phyloP scores from a whole-genome alignment of 75 land plant species.

The Cupressus sempervirens region DNA sequence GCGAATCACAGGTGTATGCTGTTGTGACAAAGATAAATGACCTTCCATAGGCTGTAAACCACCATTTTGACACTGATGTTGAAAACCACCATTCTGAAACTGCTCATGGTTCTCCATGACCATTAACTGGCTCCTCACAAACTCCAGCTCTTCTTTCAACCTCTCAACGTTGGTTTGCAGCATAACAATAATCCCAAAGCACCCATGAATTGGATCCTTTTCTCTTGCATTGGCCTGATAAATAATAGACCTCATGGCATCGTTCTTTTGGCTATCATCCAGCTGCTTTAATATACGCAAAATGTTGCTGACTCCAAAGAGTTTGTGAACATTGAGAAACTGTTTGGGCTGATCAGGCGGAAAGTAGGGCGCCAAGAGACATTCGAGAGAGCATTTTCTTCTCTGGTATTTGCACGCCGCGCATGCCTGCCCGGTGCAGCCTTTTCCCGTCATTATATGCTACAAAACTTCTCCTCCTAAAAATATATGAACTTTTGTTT shows the following conservation, averaged over 20 bases:
- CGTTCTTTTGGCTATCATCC: conserved; percentile 36
- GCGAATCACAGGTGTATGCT: too few species aligned
- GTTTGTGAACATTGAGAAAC: conserved; percentile 31
- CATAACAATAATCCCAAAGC: conserved; percentile 32
- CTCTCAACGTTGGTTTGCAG: conserved; percentile 31
- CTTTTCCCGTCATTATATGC: conserved; percentile 8
- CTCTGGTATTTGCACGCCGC: conserved; percentile 46
- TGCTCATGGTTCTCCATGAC: neutral
- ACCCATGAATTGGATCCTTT: conserved; percentile 62
- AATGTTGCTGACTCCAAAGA: conserved; percentile 45
- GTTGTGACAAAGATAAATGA: too few species aligned
- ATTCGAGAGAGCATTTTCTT: conserved; percentile 33
- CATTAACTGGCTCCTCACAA: conserved; percentile 18
- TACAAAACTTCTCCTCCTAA: too few species aligned
- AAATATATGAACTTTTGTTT: too few species aligned
- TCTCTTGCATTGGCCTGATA: conserved; percentile 65
- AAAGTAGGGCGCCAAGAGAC: conserved; percentile 39
- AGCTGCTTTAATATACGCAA: conserved; percentile 30
- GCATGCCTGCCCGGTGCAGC: conserved; percentile 23
- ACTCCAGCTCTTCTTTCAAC: conserved; percentile 7
- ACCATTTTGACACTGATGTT: neutral
- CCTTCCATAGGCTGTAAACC: neutral
- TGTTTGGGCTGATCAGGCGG: conserved; percentile 26
- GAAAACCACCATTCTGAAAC: neutral
- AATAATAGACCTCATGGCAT: conserved; percentile 15